phyloP scores from a whole-genome alignment of 805 yeast species.

The Lipomyces yamadae region DNA sequence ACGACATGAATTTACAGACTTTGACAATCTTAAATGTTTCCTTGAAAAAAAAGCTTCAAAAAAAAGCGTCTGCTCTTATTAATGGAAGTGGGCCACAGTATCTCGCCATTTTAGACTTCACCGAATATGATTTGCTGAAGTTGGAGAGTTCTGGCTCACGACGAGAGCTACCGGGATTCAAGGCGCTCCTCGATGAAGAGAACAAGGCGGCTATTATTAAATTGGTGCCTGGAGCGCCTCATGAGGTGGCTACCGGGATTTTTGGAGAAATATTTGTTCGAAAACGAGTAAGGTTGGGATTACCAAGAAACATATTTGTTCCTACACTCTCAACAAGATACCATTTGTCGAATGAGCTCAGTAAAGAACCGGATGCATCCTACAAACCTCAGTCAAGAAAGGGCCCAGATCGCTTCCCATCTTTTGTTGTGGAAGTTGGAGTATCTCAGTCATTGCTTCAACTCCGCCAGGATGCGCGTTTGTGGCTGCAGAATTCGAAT shows the following conservation, averaged over 20 bases:
- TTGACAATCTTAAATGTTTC: not conserved
- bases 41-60: not conserved
- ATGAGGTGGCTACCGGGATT: not conserved
- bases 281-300: not conserved
- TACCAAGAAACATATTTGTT: not conserved
- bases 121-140: not conserved
- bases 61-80: not conserved
- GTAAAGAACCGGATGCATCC: not conserved
- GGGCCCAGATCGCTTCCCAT: not conserved
- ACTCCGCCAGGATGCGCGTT: not conserved
- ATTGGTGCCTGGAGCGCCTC: not conserved
- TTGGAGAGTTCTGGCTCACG: not conserved
- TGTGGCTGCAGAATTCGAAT: not conserved
- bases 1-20: not conserved
- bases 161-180: not conserved
- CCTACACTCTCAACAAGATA: not conserved
- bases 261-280: not conserved
- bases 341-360: not conserved
- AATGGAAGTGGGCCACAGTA: conserved; percentile 3
- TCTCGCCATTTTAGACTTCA: not conserved
- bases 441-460: conserved; percentile 4
- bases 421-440: conserved; percentile 2
- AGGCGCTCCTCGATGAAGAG: not conserved
- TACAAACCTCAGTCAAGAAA: not conserved
- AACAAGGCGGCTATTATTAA: conserved; percentile 2